Evolutionary conservation across 73 alveolate species (phyloP).

Genomic region (Paramecium tetraurelia): DNA sequence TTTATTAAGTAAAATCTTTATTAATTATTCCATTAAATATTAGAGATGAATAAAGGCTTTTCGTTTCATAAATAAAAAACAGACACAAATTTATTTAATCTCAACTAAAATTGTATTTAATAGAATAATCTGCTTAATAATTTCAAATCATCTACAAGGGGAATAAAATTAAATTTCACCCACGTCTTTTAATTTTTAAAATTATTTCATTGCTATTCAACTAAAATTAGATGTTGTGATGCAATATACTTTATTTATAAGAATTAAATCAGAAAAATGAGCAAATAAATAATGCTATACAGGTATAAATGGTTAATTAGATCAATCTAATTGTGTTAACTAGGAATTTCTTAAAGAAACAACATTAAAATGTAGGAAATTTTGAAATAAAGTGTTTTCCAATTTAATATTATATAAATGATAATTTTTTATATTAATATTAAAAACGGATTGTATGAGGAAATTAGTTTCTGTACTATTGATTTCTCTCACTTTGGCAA

Average conservation of each 20-base stretch:
- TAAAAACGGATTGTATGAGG: slow-evolving; percentile 31
- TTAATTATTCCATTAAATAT: neutral
- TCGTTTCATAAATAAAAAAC: neutral
- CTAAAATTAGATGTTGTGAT: neutral
- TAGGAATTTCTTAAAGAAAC: neutral
- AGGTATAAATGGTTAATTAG: neutral
- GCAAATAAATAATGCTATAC: neutral
- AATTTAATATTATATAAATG: neutral
- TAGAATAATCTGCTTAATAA: neutral
- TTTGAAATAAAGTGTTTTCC: neutral
- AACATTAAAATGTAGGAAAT: neutral
- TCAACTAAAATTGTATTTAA: neutral
- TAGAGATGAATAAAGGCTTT: neutral
- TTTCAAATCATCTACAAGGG: neutral
- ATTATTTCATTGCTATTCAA: neutral
- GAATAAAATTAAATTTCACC: too few species aligned
- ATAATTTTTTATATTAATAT: neutral
- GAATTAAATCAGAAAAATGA: too few species aligned
- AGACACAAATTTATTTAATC: neutral
- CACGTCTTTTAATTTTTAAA: too few species aligned
- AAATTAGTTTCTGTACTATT: neutral
- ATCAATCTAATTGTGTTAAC: neutral
- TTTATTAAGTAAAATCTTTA: neutral
- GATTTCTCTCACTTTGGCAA: slow-evolving; percentile 6
- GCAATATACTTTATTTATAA: too few species aligned